Conservation (phyloP, 345 rosid genomes). For the Tarenaya hassleriana region DNA sequence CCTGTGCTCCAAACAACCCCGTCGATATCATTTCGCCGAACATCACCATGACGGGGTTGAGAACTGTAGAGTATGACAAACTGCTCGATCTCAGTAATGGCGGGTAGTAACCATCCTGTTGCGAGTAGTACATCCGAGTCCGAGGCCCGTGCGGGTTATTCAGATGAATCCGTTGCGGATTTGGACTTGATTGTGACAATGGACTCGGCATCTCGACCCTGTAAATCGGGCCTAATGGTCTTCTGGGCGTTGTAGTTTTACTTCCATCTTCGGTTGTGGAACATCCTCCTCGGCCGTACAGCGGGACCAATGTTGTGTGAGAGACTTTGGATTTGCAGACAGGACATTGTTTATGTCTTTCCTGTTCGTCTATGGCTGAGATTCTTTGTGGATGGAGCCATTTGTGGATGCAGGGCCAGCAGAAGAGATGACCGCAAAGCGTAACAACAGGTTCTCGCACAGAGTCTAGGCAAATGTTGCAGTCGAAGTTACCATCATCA, state of each 20-base stretch:
- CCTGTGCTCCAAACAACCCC: slow-evolving; percentile 50
- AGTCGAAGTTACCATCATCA: slow-evolving; percentile 44
- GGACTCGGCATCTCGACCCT: slow-evolving; percentile 29
- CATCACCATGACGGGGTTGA: slow-evolving; percentile 51
- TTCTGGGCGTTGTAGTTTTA: slow-evolving; percentile 31
- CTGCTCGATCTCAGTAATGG: slow-evolving; percentile 35
- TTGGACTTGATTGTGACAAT: neutral
- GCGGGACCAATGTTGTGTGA: slow-evolving; percentile 59
- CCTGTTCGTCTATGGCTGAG: slow-evolving; percentile 29
- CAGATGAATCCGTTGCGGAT: slow-evolving; percentile 29
- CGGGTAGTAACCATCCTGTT: slow-evolving; percentile 30
- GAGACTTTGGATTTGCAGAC: slow-evolving; percentile 86
- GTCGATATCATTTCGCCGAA: slow-evolving; percentile 60
- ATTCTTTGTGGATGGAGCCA: slow-evolving; percentile 59
- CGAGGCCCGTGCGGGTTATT: slow-evolving; percentile 12
- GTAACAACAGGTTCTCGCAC: slow-evolving; percentile 90
- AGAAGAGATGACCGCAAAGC: slow-evolving; percentile 85
- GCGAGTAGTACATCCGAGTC: slow-evolving; percentile 25
- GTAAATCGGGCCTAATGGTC: slow-evolving; percentile 45
- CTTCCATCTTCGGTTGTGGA: slow-evolving; percentile 21
- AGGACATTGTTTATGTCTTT: slow-evolving; percentile 62
- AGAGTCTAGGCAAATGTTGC: slow-evolving; percentile 74
- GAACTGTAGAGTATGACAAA: slow-evolving; percentile 26
- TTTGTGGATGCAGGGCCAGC: slow-evolving; percentile 93
- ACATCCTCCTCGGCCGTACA: slow-evolving; percentile 69